Evolutionary conservation across 768 basidiomycete genomes (phyloP).

Genomic region (Boletus barrowsii): DNA sequence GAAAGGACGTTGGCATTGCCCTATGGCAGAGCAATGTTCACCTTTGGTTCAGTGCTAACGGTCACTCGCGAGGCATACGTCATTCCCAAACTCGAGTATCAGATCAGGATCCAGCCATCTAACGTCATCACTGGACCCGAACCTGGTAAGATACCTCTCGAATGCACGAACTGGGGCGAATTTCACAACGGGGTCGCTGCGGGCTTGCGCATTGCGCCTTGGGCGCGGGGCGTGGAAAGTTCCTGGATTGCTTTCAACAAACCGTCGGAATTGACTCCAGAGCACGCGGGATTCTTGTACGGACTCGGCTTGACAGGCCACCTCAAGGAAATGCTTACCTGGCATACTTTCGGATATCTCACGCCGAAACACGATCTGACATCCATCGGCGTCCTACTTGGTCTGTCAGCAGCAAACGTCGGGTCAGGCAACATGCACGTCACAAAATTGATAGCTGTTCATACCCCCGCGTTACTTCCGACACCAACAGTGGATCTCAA

Average conservation of each 20-base stretch:
- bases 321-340: conserved; percentile 82
- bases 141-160: conserved; percentile 65
- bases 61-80: conserved; percentile 75
- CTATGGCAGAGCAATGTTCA: conserved; percentile 89
- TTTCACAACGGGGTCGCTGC: conserved; percentile 98
- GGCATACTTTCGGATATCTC: conserved; percentile 94
- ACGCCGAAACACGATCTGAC: conserved; percentile 96
- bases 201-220: conserved; percentile 77
- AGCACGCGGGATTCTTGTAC: conserved; percentile 95
- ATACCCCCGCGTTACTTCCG: conserved; percentile 90
- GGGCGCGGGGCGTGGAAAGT: conserved; percentile 75
- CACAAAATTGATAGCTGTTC: conserved; percentile 87
- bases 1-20: conserved; percentile 89
- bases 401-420: conserved; percentile 87
- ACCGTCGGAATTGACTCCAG: conserved; percentile 83
- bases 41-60: conserved; percentile 75
- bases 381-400: conserved; percentile 88
- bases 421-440: conserved; percentile 85
- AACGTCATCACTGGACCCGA: conserved; percentile 66
- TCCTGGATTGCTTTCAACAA: conserved; percentile 97
- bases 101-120: conserved; percentile 69
- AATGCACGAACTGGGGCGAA: conserved; percentile 87
- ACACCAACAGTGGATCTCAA: conserved; percentile 85
- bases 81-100: conserved; percentile 77
- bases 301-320: conserved; percentile 93